Conservation (phyloP, 225 moss, liverwort and hornwort genomes). For the Straminergon stramineum region DNA sequence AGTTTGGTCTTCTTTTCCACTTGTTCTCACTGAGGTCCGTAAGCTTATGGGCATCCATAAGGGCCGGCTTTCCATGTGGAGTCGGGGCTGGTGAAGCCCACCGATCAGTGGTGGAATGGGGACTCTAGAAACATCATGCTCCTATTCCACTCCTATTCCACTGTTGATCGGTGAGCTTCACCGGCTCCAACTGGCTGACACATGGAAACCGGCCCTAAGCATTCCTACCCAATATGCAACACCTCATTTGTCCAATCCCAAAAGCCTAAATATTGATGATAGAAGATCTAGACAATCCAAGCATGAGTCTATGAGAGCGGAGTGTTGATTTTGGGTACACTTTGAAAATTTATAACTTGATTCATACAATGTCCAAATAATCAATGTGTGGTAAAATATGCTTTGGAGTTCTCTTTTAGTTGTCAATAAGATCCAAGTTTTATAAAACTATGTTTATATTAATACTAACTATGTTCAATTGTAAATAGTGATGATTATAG, state of each 20-base stretch:
- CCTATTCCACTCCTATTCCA: not conserved
- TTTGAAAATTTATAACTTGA: not conserved
- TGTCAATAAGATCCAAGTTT: not conserved
- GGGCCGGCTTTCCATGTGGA: not conserved
- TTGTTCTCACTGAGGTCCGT: not conserved
- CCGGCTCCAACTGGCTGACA: fast-evolving
- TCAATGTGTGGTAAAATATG: not conserved
- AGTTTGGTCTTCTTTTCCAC: not conserved
- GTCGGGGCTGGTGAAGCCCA: not conserved
- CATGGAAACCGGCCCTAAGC: not conserved
- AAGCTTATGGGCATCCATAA: not conserved
- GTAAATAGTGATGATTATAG: fast-evolving
- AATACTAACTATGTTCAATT: no score
- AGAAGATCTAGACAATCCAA: not conserved
- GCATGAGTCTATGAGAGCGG: no score
- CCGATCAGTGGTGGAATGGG: not conserved
- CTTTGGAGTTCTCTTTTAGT: not conserved
- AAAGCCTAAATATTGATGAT: not conserved
- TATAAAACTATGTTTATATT: not conserved
- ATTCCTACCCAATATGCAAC: not conserved
- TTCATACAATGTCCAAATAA: not conserved
- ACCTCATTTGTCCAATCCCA: fast-evolving
- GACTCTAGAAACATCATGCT: not conserved
- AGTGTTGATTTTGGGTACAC: not conserved
- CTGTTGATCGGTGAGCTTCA: not conserved